phyloP scores from a whole-genome alignment of 306 rosid species.

The Cucumis cinereus region DNA sequence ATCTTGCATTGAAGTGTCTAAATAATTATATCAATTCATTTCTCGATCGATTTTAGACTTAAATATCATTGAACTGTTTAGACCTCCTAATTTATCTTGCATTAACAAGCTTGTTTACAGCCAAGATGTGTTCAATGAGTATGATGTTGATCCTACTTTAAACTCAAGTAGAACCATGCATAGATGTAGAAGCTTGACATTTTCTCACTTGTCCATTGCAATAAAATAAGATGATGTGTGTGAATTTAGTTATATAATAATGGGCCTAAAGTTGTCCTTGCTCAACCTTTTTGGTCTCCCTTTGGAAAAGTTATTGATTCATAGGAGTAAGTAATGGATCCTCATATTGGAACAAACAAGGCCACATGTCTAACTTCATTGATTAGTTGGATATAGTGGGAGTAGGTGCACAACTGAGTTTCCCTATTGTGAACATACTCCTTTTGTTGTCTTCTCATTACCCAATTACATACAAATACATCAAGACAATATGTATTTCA shows the following conservation, averaged over 20 bases:
- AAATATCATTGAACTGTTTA: too few relatives aligned
- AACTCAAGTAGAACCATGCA: too few relatives aligned
- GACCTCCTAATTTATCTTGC: too few relatives aligned
- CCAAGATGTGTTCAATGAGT: too few relatives aligned
- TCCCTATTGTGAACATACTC: neutral
- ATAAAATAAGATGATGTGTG: neutral
- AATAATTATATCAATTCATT: too few relatives aligned
- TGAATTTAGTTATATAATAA: neutral
- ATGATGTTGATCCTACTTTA: too few relatives aligned
- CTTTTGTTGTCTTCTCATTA: neutral
- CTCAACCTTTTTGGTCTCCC: neutral
- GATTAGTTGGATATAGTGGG: slow-evolving; percentile 1
- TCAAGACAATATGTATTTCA: neutral
- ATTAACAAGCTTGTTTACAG: too few relatives aligned
- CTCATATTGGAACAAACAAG: neutral
- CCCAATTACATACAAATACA: neutral
- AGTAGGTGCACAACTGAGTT: neutral
- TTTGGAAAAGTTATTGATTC: neutral
- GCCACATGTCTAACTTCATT: neutral
- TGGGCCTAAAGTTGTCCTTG: neutral
- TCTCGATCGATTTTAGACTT: too few relatives aligned
- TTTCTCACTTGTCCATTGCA: neutral
- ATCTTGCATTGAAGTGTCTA: too few relatives aligned
- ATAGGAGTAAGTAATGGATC: neutral
- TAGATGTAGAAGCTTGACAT: neutral